Evolutionary conservation across 495 filamentous ascomycete species (phyloP), one percentile per base, ranked within the genome.

Genomic region (Aspergillus heteromorphus): DNA sequence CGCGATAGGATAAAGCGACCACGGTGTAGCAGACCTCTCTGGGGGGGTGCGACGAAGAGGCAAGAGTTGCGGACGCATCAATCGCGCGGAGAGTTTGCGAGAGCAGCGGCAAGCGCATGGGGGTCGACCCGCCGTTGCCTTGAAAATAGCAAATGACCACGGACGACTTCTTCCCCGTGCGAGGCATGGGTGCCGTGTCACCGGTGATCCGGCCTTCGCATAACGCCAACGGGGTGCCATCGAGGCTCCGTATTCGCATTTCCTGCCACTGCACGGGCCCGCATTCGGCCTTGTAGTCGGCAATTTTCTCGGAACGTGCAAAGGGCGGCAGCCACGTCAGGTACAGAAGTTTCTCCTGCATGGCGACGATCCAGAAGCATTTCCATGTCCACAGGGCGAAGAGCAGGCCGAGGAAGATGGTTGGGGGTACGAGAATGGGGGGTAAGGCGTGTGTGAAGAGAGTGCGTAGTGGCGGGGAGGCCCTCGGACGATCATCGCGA

Each of bases 281-380:
- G 58, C 82, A 89, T 21, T 77, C 67, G 5, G 62, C 47, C 27
- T 67, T 70, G 62, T 90, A 89, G 48, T 86, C 80, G 2, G 66
- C 61, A 21, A 92, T 85, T 41, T 62, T 82, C 21, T 78, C 75
- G 1, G 69, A 72, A 18, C 74, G 59, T 1, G 77, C 68, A 7
- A 79, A 76, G 1, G 87, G 86, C 10, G 87, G 87, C 7, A 90
- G 57, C 29, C 82, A 83, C 0, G 88, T 85, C 70, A 91, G 88
- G 68, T 92, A 92, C 45, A 92, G 83, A 54, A 93, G 89, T 55
- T 89, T 88, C 62, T 92, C 88, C 67, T 91, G 89, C 63, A 92
- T 85, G 5, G 86, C 58, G 17, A 92, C 75, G 70, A 92, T 82
- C 86, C 91, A 88, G 50, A 85, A 64, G 58, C 87, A 91, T 71